Evolutionary conservation across 192 early-diverging fungal species (phyloP), one percentile per base, ranked within the genome.

Genomic region (Coemansia sp.): DNA sequence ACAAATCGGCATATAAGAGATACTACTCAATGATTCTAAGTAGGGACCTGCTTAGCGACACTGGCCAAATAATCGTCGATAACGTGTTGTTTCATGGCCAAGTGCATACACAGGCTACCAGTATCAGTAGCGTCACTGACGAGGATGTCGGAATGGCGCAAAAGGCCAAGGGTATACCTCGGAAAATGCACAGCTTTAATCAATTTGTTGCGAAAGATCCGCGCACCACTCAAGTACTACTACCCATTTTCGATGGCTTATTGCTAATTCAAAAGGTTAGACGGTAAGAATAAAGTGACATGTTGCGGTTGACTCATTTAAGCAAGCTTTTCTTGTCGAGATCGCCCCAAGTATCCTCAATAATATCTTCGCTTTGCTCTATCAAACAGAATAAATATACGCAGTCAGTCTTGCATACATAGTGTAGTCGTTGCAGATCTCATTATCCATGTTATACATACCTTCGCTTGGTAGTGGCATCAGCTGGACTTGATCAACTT

Each of bases 241-340:
- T 93, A 11, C 89, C 91, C 0, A 35, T 85, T 1, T 92, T 89
- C 78, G 91, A 92, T 68, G 91, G 91, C 2, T 37, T 92, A 6
- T 66, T 80, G 67, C 44, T 75, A 35, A 82, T 81, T 40, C 64
- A 62, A 59, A 72, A 63, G 24, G 59, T 11, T 7, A 59, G 56
- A 44, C 34, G 42, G 4, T 7, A 54, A 53, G 2, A 37, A 63
- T 0, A 63, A 27, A 24, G 40, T 1, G 13, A 41, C 44, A 46
- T 46, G n/a, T 19, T 46, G 46, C 21, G 21, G 8, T 41, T 45
- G 6, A 0, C 34, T 27, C 64, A 73, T 27, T 53, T 59, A 10
- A 73, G 36, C 3, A 67, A 36, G 1, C 56, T 61, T 35, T 73
- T 73, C 33, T 67, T 73, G 66, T 73, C 67, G 9, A 73, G 53